These are phyloP conservation scores for Voacanga thouarsii DNA, from an alignment of 257 asterid species.

Conservation along the genomic window DNA sequence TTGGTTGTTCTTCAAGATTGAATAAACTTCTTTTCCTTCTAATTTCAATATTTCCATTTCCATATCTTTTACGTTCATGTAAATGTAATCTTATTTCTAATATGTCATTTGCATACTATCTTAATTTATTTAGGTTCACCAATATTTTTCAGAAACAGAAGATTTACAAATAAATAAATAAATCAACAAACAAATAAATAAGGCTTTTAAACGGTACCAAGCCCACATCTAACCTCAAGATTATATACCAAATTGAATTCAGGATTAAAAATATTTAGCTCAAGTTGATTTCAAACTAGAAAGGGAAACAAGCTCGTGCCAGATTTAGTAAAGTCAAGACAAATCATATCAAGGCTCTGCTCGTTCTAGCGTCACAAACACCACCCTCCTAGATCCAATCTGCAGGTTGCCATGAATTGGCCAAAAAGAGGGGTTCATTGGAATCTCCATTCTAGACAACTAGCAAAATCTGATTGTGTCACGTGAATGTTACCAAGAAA, in stretches of 20 bases:
- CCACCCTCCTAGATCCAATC: not conserved
- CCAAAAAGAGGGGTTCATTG: not conserved
- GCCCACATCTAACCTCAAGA: not conserved
- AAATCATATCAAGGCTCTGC: not conserved
- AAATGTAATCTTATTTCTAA: not conserved
- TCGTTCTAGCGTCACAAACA: not conserved
- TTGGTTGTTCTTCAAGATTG: not conserved
- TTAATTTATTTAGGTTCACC: not conserved
- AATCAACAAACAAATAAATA: too few species aligned
- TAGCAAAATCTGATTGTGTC: not conserved
- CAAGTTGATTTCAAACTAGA: not conserved
- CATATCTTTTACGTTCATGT: too few species aligned
- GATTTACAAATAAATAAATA: too few species aligned
- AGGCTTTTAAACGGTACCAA: too few species aligned
- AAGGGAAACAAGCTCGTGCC: not conserved
- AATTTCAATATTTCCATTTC: not conserved
- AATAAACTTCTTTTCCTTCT: not conserved
- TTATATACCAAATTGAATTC: too few species aligned
- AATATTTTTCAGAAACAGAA: not conserved
- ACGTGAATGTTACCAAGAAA: not conserved
- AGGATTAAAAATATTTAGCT: not conserved
- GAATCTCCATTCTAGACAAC: not conserved
- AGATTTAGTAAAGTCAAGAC: not conserved
- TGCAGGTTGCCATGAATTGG: not conserved
- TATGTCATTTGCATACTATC: not conserved